Evolutionary conservation across 495 filamentous ascomycete species (phyloP).

Genomic region (Penicillium macrosclerotiorum): DNA sequence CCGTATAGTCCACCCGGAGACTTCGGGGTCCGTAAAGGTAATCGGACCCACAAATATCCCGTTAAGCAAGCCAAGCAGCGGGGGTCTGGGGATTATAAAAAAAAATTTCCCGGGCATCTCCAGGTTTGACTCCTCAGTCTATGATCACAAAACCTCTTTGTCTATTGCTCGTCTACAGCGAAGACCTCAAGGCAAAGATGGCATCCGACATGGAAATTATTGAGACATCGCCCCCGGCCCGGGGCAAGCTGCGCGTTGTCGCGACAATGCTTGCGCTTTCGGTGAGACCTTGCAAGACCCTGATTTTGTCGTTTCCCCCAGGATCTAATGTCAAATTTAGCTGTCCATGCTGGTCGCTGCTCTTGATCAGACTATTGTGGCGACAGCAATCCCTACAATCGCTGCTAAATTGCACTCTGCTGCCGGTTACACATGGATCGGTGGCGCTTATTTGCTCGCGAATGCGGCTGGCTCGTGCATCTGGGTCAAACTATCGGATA

Average conservation of each 20-base stretch:
- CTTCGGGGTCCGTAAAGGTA: neutral
- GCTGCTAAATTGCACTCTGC: constrained; percentile 56
- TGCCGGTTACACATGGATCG: constrained; percentile 65
- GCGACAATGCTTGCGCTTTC: constrained; percentile 27
- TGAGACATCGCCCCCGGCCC: constrained; percentile 8
- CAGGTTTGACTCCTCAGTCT: neutral
- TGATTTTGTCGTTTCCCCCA: constrained; percentile 4
- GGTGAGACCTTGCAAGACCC: constrained; percentile 9
- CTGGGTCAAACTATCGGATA: constrained; percentile 59
- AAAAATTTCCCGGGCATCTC: neutral
- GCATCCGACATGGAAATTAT: constrained; percentile 18
- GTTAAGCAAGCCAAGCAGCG: neutral
- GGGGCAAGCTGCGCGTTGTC: constrained; percentile 20
- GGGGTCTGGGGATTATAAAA: neutral
- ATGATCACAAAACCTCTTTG: too few species aligned
- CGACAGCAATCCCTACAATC: constrained; percentile 60
- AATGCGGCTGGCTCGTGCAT: constrained; percentile 53
- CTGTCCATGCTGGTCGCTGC: constrained; percentile 55
- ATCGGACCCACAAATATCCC: neutral
- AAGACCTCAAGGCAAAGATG: constrained; percentile 6
- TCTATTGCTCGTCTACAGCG: too few species aligned
- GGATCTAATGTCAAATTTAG: neutral
- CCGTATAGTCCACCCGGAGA: neutral
- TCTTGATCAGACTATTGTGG: constrained; percentile 61
- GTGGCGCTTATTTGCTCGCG: constrained; percentile 60